These are phyloP conservation scores for Flaveria ramosissima DNA, from an alignment of 129 eudicot species.

Conservation along the genomic window DNA sequence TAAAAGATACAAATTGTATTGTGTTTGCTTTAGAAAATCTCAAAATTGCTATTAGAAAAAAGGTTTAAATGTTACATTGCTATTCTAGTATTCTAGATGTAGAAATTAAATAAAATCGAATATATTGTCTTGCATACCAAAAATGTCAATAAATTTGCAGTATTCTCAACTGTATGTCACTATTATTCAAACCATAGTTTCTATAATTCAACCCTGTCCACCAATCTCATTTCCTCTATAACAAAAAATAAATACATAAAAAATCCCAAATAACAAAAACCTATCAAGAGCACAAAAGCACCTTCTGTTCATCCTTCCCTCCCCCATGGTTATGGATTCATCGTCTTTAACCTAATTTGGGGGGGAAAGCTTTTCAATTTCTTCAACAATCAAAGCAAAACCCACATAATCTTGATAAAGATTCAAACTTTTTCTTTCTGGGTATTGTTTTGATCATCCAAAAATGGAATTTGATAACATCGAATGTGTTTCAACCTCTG, in stretches of 20 bases:
- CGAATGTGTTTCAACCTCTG: conserved; percentile 62
- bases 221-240: not conserved
- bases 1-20: no score
- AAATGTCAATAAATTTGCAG: not conserved
- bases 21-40: no score
- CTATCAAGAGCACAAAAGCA: conserved; percentile 42
- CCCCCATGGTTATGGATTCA: conserved; percentile 36
- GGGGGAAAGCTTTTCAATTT: conserved; percentile 32
- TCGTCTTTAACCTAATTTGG: conserved; percentile 41
- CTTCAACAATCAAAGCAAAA: not conserved
- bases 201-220: conserved; percentile 1
- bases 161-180: not conserved
- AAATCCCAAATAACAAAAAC: conserved; percentile 10
- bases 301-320: conserved; percentile 13
- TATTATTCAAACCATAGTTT: not conserved
- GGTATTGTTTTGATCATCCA: conserved; percentile 13
- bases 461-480: conserved; percentile 63
- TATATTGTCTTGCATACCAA: not conserved
- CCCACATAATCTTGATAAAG: conserved; percentile 19
- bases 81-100: not conserved
- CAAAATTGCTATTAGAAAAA: no score
- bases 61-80: not conserved
- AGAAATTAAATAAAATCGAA: not conserved
- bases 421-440: conserved; percentile 18
- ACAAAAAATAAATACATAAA: not conserved